Evolutionary conservation across 2,329 filamentous ascomycete species (phyloP).

Genomic region (Aureobasidium leucospermi): DNA sequence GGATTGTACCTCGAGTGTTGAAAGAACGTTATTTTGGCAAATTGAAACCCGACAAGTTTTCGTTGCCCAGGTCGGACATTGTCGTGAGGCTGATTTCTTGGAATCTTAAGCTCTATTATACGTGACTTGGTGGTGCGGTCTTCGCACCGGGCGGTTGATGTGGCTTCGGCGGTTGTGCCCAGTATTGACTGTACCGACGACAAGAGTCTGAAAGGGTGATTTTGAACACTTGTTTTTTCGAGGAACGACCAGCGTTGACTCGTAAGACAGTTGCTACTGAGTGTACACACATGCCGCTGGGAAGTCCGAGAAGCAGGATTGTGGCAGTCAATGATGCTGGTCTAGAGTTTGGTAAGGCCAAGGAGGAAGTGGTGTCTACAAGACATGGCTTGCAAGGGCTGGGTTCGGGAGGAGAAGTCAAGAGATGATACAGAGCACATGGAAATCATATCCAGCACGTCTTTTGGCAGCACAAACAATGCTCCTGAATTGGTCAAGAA

Average conservation of each 20-base stretch:
- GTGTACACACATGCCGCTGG: no score
- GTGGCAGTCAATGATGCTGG: no score
- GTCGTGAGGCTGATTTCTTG: background rate
- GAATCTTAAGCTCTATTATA: background rate
- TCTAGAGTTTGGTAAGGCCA: background rate
- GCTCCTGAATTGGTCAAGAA: no score
- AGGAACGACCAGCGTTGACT: no score
- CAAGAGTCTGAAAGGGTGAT: background rate
- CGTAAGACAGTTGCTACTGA: no score
- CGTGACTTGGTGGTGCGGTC: background rate
- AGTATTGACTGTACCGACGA: background rate
- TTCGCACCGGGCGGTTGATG: background rate
- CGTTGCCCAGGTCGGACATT: background rate
- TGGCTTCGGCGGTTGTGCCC: background rate
- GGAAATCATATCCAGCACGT: no score
- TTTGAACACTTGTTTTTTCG: no score
- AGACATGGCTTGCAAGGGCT: background rate
- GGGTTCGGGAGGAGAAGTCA: background rate
- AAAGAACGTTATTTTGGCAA: background rate
- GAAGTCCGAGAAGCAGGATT: no score
- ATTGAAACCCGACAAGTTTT: background rate
- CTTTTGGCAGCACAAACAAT: no score
- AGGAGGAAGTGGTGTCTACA: background rate
- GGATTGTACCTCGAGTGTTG: background rate
- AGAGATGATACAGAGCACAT: background rate